Percentiles rank a stretch among this genome's conserved stretches.
phyloP scores from a whole-genome alignment of 2,329 filamentous ascomycete genomes.

The Neofusicoccum ribis region DNA sequence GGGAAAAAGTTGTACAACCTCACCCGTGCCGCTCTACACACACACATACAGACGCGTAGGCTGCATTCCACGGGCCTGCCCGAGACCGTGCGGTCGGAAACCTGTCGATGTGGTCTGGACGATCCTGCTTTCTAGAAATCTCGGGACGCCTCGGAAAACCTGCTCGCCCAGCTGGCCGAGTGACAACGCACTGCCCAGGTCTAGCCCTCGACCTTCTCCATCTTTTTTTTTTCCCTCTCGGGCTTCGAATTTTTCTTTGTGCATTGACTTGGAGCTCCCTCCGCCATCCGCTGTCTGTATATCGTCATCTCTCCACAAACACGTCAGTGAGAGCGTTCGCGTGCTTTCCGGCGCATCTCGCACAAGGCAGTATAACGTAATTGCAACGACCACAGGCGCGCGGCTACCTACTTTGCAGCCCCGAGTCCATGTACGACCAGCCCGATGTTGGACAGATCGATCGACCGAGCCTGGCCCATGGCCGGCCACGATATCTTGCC shows the following conservation, averaged over 20 bases:
- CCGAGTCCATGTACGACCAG: neutral
- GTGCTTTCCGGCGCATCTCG: neutral
- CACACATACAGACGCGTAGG: neutral
- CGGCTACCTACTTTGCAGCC: neutral
- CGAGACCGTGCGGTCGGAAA: slow-evolving; percentile 5
- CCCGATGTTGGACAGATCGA: slow-evolving; percentile 12
- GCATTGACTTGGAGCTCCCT: neutral
- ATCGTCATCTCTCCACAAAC: slow-evolving; percentile 10
- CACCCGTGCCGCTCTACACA: neutral
- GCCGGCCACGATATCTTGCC: slow-evolving; percentile 9
- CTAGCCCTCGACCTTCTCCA: slow-evolving; percentile 5
- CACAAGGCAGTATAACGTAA: neutral
- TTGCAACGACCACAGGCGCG: neutral
- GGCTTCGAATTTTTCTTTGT: neutral
- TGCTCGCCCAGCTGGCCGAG: neutral
- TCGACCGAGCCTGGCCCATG: neutral
- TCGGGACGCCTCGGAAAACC: slow-evolving; percentile 8
- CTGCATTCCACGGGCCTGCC: neutral
- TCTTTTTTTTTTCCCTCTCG: neutral
- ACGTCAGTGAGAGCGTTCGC: slow-evolving; percentile 7
- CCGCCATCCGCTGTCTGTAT: neutral
- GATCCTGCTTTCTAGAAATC: slow-evolving; percentile 8
- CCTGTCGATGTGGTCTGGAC: neutral
- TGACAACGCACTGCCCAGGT: slow-evolving; percentile 4
- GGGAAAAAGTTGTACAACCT: slow-evolving; percentile 12